A percentile compares a stretch with the other conserved stretches of the same genome.
Conservation (phyloP, 306 rosid genomes). For the Cucurbita maxima region DNA sequence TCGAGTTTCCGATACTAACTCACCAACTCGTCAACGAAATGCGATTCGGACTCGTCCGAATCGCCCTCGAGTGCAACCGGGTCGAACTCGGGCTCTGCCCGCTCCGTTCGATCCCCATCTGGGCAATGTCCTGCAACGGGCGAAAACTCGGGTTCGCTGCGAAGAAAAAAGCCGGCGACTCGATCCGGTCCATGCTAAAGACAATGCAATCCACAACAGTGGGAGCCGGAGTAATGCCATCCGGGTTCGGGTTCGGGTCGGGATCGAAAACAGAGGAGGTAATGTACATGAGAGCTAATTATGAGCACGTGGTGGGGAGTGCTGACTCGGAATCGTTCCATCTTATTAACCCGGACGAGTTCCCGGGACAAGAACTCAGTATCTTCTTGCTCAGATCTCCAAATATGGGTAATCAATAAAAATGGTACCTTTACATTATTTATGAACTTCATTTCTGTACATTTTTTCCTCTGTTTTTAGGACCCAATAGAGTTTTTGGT, state of each 20-base stretch:
- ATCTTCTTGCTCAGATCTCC: slow-evolving; percentile 76
- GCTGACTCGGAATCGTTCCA: slow-evolving; percentile 82
- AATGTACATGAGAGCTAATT: slow-evolving; percentile 78
- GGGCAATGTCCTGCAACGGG: slow-evolving; percentile 66
- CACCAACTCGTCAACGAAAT: slow-evolving; percentile 69
- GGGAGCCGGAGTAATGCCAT: slow-evolving; percentile 72
- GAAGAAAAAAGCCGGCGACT: slow-evolving; percentile 31
- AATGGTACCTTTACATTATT: neutral
- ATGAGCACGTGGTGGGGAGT: slow-evolving; percentile 77
- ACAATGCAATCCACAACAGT: slow-evolving; percentile 77
- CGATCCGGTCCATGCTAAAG: slow-evolving; percentile 36
- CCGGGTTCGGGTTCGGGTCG: slow-evolving; percentile 25
- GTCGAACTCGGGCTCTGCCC: slow-evolving; percentile 30
- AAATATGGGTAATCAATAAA: slow-evolving; percentile 8
- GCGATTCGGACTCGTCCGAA: slow-evolving; percentile 65
- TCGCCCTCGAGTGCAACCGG: slow-evolving; percentile 50
- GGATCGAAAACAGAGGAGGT: slow-evolving; percentile 26
- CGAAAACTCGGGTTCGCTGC: slow-evolving; percentile 52
- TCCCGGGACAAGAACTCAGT: slow-evolving; percentile 77
- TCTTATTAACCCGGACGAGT: slow-evolving; percentile 82
- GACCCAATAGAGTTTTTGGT: neutral
- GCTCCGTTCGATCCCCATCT: slow-evolving; percentile 54
- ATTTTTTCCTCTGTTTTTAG: neutral
- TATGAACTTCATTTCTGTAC: neutral
- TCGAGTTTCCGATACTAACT: slow-evolving; percentile 60